Base-by-base conservation (phyloP, 1,139 yeast species). In the Magnusiomyces fungicola region DNA sequence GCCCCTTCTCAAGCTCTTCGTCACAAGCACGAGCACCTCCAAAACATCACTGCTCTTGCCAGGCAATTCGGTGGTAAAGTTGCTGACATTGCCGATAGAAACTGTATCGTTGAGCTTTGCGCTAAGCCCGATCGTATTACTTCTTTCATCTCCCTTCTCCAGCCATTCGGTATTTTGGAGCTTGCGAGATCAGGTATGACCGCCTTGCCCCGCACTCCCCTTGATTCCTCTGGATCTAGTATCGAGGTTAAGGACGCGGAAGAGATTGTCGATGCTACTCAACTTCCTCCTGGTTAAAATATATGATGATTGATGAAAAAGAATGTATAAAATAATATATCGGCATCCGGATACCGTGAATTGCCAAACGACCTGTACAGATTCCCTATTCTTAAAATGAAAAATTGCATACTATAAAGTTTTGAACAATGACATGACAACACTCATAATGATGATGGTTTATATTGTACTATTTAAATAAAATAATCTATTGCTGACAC, bases 181-280 rank as follows among this genome's bases (percentile, higher is more conserved):
- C 84, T 92, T 60, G 96, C 97, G 45, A 81, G 98, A 71, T 84
- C 96, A 23, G 98, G 98, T 70, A 88, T 90, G 95, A 88, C 92
- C 89, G 98, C 97, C 9, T 76, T 92, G 63, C 95, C 97, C 64
- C 82, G 97, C 76, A 88, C 97, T 47, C 97, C 97, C 46, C 72
- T 88, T 61, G 82, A 77, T 51, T 60, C 61, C 32, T 76, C 69
- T 30, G 61, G 57, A 40, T 73, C 68, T 38, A 78, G 75, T 45
- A 80, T 76, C 32, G 78, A 74, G 16, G 69, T 72, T 25, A 74
- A 75, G 56, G 79, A 78, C 54, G 87, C 86, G 42, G 78, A 82
- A 46, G 87, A 83, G 53, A 78, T 80, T 57, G 71, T 60, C 42
- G 71, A 68, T 50, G 64, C 64, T 50, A 58, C 67, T 45, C 63